Evolutionary conservation across 805 yeast genomes (phyloP).

Genomic region (Wickerhamiella sorbophila): DNA sequence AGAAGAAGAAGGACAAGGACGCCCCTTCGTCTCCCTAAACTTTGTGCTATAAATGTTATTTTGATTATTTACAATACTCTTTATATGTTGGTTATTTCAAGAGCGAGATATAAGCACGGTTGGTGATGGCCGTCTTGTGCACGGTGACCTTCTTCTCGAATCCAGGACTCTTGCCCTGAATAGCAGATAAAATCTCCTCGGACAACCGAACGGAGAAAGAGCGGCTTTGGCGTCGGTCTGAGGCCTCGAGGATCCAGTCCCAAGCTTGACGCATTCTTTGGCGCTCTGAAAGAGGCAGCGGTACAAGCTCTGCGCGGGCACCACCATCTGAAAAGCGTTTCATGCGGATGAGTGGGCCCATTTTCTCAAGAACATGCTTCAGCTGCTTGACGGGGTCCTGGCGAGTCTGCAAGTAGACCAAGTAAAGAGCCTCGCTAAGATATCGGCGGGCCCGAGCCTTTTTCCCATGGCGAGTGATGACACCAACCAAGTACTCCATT

Average conservation of each 20-base stretch:
- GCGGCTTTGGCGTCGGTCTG: slow-evolving; percentile 60
- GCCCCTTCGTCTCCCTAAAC: neutral
- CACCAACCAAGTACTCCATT: slow-evolving; percentile 61
- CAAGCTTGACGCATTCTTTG: slow-evolving; percentile 82
- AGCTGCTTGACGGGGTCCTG: slow-evolving; percentile 67
- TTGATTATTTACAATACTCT: neutral
- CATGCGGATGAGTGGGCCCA: slow-evolving; percentile 74
- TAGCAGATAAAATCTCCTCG: slow-evolving; percentile 72
- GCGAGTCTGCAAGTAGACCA: slow-evolving; percentile 58
- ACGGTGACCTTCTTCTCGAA: slow-evolving; percentile 69
- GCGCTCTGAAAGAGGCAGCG: slow-evolving; percentile 66
- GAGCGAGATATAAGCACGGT: slow-evolving; percentile 61
- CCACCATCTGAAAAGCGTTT: slow-evolving; percentile 69
- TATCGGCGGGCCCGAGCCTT: slow-evolving; percentile 65
- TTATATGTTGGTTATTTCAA: slow-evolving; percentile 1
- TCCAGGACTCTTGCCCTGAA: slow-evolving; percentile 65
- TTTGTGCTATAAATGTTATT: neutral
- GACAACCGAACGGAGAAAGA: slow-evolving; percentile 80
- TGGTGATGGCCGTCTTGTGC: slow-evolving; percentile 78
- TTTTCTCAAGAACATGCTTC: slow-evolving; percentile 56
- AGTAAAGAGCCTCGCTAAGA: slow-evolving; percentile 63
- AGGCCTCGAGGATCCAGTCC: slow-evolving; percentile 78
- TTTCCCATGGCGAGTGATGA: slow-evolving; percentile 86
- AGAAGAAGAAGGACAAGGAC: slow-evolving; percentile 1
- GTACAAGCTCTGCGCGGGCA: slow-evolving; percentile 70